Conservation (phyloP, 2,329 filamentous ascomycete genomes). For the Aureobasidium musti region DNA sequence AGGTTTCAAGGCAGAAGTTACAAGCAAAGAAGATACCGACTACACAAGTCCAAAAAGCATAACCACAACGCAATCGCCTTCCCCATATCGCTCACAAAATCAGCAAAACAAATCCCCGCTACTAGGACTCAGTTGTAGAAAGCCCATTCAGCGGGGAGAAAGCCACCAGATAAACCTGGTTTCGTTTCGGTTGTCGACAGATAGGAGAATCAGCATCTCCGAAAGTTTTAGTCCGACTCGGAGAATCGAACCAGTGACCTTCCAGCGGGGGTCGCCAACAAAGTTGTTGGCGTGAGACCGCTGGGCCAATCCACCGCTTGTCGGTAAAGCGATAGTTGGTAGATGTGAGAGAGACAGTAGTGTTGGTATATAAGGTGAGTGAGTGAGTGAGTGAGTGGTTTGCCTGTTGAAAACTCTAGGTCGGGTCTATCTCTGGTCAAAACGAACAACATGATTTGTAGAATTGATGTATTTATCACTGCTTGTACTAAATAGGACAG, state of each 20-base stretch:
- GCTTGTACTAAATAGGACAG: no score
- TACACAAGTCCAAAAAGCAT: no score
- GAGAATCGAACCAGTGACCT: neutral
- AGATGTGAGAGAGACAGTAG: neutral
- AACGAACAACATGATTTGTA: no score
- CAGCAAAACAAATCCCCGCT: conserved; percentile 1
- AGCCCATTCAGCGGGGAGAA: neutral
- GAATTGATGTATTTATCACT: no score
- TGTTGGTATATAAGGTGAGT: neutral
- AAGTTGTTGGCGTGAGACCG: neutral
- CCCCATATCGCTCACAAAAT: no score
- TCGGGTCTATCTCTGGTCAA: no score
- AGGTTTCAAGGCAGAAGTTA: no score
- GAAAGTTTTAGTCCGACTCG: neutral
- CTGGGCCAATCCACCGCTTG: conserved; percentile 1
- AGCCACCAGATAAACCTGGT: neutral
- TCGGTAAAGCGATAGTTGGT: neutral
- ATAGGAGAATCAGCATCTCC: neutral
- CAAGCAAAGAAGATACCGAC: no score
- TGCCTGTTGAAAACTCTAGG: no score
- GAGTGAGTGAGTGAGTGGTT: neutral
- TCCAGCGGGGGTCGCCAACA: neutral
- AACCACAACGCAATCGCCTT: no score
- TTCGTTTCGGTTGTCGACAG: neutral
- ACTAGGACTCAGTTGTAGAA: neutral